A percentile compares a stretch with the other conserved stretches of the same genome.
phyloP scores from a whole-genome alignment of 78 protist species.

The Tieghemostelium lacteum region DNA sequence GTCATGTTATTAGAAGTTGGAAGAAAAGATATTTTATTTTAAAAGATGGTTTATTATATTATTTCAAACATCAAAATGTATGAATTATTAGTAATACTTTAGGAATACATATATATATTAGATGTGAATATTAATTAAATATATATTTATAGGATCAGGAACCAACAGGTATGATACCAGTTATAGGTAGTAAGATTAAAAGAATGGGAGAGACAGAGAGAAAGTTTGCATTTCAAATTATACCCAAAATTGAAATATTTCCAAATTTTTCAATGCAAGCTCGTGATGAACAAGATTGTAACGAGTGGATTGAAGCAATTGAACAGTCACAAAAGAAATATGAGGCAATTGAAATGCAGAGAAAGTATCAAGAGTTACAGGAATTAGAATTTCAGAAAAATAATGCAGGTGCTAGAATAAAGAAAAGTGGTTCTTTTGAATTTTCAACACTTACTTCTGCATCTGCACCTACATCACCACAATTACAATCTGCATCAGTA shows the following conservation, averaged over 20 bases:
- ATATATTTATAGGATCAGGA: conserved; percentile 36
- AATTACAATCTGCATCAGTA: neutral
- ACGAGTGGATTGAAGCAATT: conserved; percentile 54
- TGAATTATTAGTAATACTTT: neutral
- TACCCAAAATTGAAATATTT: conserved; percentile 44
- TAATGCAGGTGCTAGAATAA: conserved; percentile 47
- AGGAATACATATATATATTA: neutral
- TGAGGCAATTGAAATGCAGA: neutral
- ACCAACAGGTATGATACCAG: conserved; percentile 78
- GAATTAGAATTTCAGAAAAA: conserved; percentile 30
- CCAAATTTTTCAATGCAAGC: conserved; percentile 68
- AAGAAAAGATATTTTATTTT: conserved; percentile 65
- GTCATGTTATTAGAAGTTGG: conserved; percentile 77
- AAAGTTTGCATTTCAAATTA: conserved; percentile 53
- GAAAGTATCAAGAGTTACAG: neutral
- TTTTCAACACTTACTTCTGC: conserved; percentile 57
- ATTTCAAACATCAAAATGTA: conserved; percentile 73
- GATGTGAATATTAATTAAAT: neutral
- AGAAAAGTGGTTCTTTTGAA: conserved; percentile 62
- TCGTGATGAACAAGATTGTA: conserved; percentile 42
- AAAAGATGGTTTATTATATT: conserved; percentile 63
- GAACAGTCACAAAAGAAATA: conserved; percentile 26
- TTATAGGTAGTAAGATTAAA: conserved; percentile 53
- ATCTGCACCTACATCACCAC: conserved; percentile 64
- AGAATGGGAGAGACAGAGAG: conserved; percentile 64